A percentile compares a stretch with the other conserved stretches of the same genome.
Conservation (phyloP, 495 filamentous ascomycete species). For the Penicillium paxilli region DNA sequence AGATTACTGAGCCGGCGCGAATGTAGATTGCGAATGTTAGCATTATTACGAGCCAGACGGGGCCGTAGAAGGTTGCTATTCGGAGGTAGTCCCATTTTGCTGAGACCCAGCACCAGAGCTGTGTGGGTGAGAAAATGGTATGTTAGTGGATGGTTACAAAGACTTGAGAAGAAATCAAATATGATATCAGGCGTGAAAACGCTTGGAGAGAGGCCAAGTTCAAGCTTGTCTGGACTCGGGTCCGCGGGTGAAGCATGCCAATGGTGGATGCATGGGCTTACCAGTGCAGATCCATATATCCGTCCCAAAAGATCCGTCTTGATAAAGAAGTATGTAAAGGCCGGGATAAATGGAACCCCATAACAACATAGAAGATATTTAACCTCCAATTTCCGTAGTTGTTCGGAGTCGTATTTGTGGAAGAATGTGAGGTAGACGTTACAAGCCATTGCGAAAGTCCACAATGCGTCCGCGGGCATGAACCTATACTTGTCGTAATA, state of each 20-base stretch:
- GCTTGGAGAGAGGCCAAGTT: no score
- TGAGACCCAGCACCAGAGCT: slow-evolving; percentile 85
- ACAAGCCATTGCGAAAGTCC: slow-evolving; percentile 82
- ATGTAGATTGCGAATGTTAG: slow-evolving; percentile 74
- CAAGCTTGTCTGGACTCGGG: no score
- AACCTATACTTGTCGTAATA: slow-evolving; percentile 51
- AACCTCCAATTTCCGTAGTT: slow-evolving; percentile 69
- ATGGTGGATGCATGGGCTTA: no score
- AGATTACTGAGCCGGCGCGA: slow-evolving; percentile 71
- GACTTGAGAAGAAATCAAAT: background rate
- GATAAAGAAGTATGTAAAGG: slow-evolving; percentile 68
- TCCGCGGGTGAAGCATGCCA: no score
- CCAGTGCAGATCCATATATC: slow-evolving; percentile 75
- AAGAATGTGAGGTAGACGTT: slow-evolving; percentile 91
- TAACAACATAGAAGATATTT: slow-evolving; percentile 74
- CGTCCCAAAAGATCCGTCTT: slow-evolving; percentile 44
- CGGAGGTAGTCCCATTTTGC: slow-evolving; percentile 69
- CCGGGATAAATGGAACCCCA: slow-evolving; percentile 71
- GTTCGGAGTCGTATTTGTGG: slow-evolving; percentile 65
- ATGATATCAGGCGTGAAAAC: no score
- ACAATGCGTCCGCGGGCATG: slow-evolving; percentile 71
- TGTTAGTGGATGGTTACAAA: no score
- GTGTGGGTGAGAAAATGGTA: background rate
- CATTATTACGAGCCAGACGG: slow-evolving; percentile 77
- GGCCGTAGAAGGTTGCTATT: slow-evolving; percentile 78